These are phyloP conservation scores for Saccharomyces mikatae DNA, from an alignment of 805 yeast genomes.

Conservation along the genomic window DNA sequence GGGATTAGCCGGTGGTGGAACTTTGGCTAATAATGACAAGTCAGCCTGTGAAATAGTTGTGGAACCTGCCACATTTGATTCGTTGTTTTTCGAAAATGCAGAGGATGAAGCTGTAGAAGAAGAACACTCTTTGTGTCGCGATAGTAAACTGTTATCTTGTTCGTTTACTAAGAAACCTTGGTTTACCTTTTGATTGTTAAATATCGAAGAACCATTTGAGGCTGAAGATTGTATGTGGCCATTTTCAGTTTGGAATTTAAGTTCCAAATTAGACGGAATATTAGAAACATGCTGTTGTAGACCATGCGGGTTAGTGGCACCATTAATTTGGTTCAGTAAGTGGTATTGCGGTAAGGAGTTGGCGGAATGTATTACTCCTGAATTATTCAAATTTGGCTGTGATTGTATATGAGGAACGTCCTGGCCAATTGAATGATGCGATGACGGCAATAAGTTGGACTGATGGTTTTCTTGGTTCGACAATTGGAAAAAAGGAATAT, in stretches of 20 bases:
- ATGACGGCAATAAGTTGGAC: not conserved
- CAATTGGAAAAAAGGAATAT: not conserved
- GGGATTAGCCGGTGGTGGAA: slow-evolving; percentile 88
- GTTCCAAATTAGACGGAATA: not conserved
- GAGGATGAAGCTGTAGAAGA: slow-evolving; percentile 17
- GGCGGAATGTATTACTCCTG: not conserved
- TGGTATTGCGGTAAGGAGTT: not conserved
- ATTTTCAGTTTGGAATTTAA: not conserved
- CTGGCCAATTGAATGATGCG: not conserved
- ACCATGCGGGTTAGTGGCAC: not conserved
- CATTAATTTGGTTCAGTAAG: not conserved
- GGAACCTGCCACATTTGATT: slow-evolving; percentile 7
- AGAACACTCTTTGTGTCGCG: not conserved
- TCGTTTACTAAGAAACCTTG: not conserved
- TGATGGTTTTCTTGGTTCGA: slow-evolving; percentile 5
- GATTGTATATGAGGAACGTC: slow-evolving; percentile 2
- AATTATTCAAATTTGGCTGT: slow-evolving; percentile 2
- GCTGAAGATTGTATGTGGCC: not conserved
- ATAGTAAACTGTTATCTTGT: not conserved
- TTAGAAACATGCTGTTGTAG: not conserved
- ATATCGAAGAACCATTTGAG: not conserved
- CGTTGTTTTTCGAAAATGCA: not conserved
- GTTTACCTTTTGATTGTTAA: not conserved
- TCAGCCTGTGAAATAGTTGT: slow-evolving; percentile 38
- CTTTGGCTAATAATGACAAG: slow-evolving; percentile 59